Evolutionary conservation across 352 stramenopile species (phyloP).

Genomic region (Aphanomyces stellatus): DNA sequence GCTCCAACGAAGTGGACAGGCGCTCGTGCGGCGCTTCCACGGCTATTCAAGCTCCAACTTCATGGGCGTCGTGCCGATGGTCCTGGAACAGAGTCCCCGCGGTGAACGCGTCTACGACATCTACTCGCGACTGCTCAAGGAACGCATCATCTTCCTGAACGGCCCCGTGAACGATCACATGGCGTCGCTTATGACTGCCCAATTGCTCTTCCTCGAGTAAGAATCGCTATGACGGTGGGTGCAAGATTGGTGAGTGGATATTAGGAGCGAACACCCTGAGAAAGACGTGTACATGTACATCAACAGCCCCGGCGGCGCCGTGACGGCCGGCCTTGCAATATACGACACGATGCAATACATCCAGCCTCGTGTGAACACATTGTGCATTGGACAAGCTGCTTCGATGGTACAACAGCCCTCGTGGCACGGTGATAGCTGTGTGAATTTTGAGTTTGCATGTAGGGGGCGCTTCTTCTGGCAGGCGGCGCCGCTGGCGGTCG

Average conservation of each 20-base stretch:
- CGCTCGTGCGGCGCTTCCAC: background rate
- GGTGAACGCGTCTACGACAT: constrained; percentile 97
- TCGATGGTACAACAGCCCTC: constrained; percentile 79
- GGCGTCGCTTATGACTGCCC: constrained; percentile 72
- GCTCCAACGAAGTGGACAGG: background rate
- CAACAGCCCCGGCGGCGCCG: constrained; percentile 95
- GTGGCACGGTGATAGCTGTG: too few relatives aligned
- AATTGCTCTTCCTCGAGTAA: constrained; percentile 94
- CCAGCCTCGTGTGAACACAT: constrained; percentile 94
- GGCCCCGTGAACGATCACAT: constrained; percentile 88
- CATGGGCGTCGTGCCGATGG: constrained; percentile 80
- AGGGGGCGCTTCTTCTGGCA: constrained; percentile 88
- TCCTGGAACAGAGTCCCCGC: constrained; percentile 86
- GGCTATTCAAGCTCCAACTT: background rate
- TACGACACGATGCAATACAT: constrained; percentile 99
- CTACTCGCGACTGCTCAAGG: constrained; percentile 95
- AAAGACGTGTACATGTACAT: constrained; percentile 99
- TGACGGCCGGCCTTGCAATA: constrained; percentile 96
- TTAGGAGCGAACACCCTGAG: constrained; percentile 83
- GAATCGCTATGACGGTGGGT: constrained; percentile 31
- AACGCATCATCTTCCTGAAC: constrained; percentile 97
- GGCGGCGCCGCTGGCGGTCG: constrained; percentile 83
- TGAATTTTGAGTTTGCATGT: too few relatives aligned
- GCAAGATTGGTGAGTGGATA: constrained; percentile 35
- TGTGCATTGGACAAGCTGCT: constrained; percentile 95